Evolutionary conservation across 768 basidiomycete genomes (phyloP).

Genomic region (Lentinula guzmanii): DNA sequence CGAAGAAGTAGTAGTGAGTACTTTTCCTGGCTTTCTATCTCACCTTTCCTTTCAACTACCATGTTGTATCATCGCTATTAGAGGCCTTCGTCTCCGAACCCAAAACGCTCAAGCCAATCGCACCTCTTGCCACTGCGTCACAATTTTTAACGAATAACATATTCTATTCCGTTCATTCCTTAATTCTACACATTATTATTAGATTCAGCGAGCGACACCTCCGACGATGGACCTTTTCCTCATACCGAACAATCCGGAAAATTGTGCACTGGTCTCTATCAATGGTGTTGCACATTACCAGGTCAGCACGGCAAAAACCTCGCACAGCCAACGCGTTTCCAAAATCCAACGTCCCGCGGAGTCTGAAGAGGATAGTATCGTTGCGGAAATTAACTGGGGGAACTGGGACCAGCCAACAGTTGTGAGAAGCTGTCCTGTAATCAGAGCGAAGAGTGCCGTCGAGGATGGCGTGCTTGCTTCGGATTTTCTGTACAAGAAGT

Average conservation of each 20-base stretch:
- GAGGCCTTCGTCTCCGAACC: not conserved
- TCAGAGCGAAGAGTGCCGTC: conserved; percentile 18
- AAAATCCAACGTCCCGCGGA: conserved; percentile 34
- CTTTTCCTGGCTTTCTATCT: not conserved
- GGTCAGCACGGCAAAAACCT: conserved; percentile 32
- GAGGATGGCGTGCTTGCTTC: conserved; percentile 25
- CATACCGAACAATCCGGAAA: conserved; percentile 42
- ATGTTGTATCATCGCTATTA: not conserved
- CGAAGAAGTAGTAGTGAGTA: not conserved
- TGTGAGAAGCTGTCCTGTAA: conserved; percentile 23
- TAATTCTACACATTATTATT: not conserved
- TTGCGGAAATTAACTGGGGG: conserved; percentile 48
- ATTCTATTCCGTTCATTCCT: not conserved
- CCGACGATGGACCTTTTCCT: conserved; percentile 45
- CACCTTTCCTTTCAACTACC: not conserved
- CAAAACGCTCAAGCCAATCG: not conserved
- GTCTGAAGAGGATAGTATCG: conserved; percentile 29
- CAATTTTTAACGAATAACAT: not conserved
- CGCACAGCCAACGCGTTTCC: conserved; percentile 27
- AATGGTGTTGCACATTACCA: conserved; percentile 47
- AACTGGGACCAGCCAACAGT: conserved; percentile 34
- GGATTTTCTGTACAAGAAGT: conserved; percentile 37
- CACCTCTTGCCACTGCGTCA: not conserved
- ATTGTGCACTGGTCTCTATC: conserved; percentile 41
- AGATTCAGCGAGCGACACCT: not conserved